These are phyloP conservation scores for Sphenostylis stenocarpa DNA, from an alignment of 306 rosid species.

Conservation along the genomic window DNA sequence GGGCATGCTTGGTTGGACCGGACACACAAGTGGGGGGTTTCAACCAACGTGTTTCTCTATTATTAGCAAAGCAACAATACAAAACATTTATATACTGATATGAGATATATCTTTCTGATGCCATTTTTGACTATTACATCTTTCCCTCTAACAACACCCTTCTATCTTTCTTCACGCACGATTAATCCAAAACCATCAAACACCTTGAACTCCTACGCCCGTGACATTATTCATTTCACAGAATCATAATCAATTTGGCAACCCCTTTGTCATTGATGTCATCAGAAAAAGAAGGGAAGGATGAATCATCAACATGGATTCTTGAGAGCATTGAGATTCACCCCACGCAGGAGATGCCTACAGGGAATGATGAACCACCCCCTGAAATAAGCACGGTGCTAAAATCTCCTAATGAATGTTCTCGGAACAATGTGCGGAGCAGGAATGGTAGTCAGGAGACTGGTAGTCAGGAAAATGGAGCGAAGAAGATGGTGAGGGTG, in stretches of 20 bases:
- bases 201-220: background rate
- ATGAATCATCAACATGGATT: constrained; percentile 47
- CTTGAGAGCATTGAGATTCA: constrained; percentile 65
- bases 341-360: constrained; percentile 42
- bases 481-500: constrained; percentile 29
- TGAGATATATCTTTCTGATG: background rate
- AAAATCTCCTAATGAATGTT: constrained; percentile 19
- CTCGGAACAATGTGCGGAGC: constrained; percentile 29
- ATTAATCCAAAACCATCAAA: constrained; percentile 1
- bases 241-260: background rate
- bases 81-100: constrained; percentile 4
- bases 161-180: background rate
- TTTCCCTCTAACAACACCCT: constrained; percentile 28
- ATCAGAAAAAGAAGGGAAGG: constrained; percentile 23
- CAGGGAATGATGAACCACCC: background rate
- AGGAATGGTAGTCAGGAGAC: constrained; percentile 35
- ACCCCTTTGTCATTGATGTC: constrained; percentile 37
- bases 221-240: background rate
- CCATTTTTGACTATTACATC: constrained; percentile 28
- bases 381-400: background rate
- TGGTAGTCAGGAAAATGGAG: constrained; percentile 18
- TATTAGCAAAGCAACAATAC: constrained; percentile 6
- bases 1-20: constrained; percentile 2
- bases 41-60: constrained; percentile 5
- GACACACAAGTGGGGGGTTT: background rate